These are phyloP conservation scores for Euphrasia arctica DNA, from an alignment of 305 asterid species.

Conservation along the genomic window DNA sequence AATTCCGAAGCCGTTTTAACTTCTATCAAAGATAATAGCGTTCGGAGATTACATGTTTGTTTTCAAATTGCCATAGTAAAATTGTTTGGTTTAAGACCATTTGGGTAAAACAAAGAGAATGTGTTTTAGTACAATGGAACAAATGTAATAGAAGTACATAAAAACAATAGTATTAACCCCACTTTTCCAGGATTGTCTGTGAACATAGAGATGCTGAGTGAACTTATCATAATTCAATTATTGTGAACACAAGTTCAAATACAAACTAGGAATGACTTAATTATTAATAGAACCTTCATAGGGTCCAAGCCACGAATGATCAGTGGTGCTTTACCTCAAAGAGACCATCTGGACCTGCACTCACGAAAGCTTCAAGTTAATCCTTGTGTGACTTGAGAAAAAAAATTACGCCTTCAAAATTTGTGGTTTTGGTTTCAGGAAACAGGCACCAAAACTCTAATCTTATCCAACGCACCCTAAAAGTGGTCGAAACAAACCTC, in stretches of 20 bases:
- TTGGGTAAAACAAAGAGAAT: no score
- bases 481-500: not conserved
- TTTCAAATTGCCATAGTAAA: no score
- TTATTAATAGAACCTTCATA: constrained; percentile 26
- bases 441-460: not conserved
- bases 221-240: not conserved
- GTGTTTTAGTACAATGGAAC: not conserved
- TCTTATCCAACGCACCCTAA: not conserved
- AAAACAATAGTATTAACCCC: not conserved
- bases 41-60: no score
- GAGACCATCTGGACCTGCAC: constrained; percentile 70
- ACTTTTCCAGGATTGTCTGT: constrained; percentile 5
- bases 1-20: no score
- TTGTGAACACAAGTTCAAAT: constrained; percentile 17
- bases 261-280: constrained; percentile 13
- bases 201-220: constrained; percentile 11
- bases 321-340: constrained; percentile 53
- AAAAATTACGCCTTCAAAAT: not conserved
- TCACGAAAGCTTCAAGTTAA: constrained; percentile 10
- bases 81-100: no score
- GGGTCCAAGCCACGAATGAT: constrained; percentile 8
- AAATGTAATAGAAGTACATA: not conserved
- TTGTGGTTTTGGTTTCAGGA: not conserved
- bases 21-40: no score
- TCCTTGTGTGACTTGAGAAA: not conserved